Percentiles rank a stretch among this genome's conserved stretches.
phyloP scores from a whole-genome alignment of 257 asterid species.

The Capsicum chinense region DNA sequence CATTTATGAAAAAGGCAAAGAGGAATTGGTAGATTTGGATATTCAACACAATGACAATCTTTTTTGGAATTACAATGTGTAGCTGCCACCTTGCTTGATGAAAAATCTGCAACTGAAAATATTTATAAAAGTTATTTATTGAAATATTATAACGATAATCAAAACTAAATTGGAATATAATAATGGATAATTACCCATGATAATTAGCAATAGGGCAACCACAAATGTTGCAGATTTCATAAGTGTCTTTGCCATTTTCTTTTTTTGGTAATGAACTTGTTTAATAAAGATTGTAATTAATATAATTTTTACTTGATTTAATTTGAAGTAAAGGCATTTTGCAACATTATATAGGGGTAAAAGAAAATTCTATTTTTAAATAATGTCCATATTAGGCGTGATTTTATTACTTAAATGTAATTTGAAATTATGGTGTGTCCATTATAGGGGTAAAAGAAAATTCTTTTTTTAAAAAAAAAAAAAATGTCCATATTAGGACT shows the following conservation, averaged over 20 bases:
- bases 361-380: background rate
- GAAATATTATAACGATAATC: background rate
- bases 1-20: background rate
- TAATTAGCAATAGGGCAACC: background rate
- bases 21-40: background rate
- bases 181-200: background rate
- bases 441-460: background rate
- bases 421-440: too few species aligned
- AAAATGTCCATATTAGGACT: too few species aligned
- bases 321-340: background rate
- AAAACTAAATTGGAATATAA: background rate
- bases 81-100: slow-evolving; percentile 1
- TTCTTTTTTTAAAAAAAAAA: background rate
- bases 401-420: too few species aligned
- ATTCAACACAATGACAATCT: background rate
- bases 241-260: background rate
- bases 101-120: slow-evolving; percentile 7
- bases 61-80: background rate
- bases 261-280: background rate
- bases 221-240: background rate
- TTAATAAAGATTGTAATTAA: too few species aligned
- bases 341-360: background rate
- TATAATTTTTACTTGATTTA: background rate
- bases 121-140: background rate
- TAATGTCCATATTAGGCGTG: too few species aligned